A percentile compares a stretch with the other conserved stretches of the same genome.
Evolutionary conservation across 1,284 basidiomycete species (phyloP).

Genomic region (Tilletia setariae): DNA sequence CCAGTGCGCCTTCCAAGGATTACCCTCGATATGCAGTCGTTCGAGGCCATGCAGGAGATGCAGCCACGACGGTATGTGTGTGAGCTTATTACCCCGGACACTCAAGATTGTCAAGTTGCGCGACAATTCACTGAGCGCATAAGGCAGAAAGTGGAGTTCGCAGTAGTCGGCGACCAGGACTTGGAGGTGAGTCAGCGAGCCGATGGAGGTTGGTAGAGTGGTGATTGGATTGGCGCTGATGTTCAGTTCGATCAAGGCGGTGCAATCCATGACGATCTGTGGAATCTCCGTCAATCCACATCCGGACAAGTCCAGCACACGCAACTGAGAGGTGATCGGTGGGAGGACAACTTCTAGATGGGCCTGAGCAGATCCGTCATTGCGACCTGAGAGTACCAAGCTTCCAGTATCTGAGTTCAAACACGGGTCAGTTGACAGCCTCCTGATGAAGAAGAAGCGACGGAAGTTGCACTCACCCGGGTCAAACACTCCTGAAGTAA

Average conservation of each 20-base stretch:
- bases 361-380: not conserved
- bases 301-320: slow-evolving; percentile 56
- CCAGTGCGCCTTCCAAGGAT: slow-evolving; percentile 90
- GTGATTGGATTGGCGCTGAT: slow-evolving; percentile 81
- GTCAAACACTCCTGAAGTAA: too few species aligned
- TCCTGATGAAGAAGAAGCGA: not conserved
- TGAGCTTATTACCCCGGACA: slow-evolving; percentile 79
- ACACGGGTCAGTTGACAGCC: not conserved
- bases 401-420: not conserved
- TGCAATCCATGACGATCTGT: slow-evolving; percentile 71
- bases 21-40: slow-evolving; percentile 82
- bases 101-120: slow-evolving; percentile 75
- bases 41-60: slow-evolving; percentile 77
- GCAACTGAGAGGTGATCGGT: not conserved
- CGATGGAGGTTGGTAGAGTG: slow-evolving; percentile 72
- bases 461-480: not conserved
- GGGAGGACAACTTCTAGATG: not conserved
- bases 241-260: slow-evolving; percentile 85
- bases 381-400: not conserved
- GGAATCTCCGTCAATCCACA: slow-evolving; percentile 80
- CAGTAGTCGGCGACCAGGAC: slow-evolving; percentile 87
- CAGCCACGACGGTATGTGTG: slow-evolving; percentile 88
- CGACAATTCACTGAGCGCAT: slow-evolving; percentile 57
- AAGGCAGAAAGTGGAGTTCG: slow-evolving; percentile 68
- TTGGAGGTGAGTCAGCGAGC: slow-evolving; percentile 71